These are phyloP conservation scores for Pichia sporocuriosa DNA, from an alignment of 805 yeast genomes.

Conservation along the genomic window DNA sequence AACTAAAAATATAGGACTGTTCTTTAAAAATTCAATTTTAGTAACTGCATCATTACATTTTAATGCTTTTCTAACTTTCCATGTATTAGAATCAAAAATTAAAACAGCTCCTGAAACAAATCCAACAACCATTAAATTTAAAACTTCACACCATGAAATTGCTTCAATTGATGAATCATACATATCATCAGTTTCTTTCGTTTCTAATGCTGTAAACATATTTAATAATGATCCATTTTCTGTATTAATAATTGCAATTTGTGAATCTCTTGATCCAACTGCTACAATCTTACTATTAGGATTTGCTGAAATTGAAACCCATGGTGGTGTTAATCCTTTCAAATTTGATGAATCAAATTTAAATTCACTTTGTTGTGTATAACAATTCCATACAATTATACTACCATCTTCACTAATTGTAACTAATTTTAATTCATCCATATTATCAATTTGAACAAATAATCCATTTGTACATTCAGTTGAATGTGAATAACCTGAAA, in stretches of 20 bases:
- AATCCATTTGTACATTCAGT: conserved; percentile 74
- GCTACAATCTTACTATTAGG: conserved; percentile 48
- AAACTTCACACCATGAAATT: conserved; percentile 58
- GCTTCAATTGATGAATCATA: conserved; percentile 71
- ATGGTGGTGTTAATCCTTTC: conserved; percentile 73
- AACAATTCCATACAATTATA: conserved; percentile 85
- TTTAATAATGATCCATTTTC: conserved; percentile 69
- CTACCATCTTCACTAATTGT: conserved; percentile 83
- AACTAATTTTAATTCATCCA: conserved; percentile 56
- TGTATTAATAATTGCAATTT: conserved; percentile 68
- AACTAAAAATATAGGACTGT: conserved; percentile 54
- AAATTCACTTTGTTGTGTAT: conserved; percentile 62
- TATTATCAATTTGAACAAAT: conserved; percentile 56
- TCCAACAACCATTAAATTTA: conserved; percentile 75
- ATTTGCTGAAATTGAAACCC: conserved; percentile 68
- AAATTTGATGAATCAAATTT: conserved; percentile 60
- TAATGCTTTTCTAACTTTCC: conserved; percentile 75
- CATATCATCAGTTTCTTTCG: conserved; percentile 49
- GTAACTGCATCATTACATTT: conserved; percentile 80
- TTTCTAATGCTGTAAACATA: conserved; percentile 56
- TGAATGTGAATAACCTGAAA: conserved; percentile 78
- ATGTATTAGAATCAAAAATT: conserved; percentile 73
- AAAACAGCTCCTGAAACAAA: conserved; percentile 83
- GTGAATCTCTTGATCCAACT: conserved; percentile 84
- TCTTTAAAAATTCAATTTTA: conserved; percentile 56